Base-by-base conservation (phyloP, 2,329 filamentous ascomycete species). In the Arthrobotrys megalospora region DNA sequence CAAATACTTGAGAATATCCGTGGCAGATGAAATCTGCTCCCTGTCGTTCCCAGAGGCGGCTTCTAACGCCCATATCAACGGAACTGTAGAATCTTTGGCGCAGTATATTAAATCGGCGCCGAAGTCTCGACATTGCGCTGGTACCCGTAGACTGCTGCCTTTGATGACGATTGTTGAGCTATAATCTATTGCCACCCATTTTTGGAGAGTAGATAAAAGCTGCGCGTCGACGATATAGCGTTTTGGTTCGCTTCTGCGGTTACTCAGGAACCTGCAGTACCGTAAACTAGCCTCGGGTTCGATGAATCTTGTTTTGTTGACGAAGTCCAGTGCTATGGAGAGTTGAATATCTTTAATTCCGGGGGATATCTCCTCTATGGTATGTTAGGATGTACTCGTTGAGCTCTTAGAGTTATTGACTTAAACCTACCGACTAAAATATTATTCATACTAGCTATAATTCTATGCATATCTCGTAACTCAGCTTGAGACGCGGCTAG, bases 401-500 rank as follows among this genome's bases (percentile, higher is more conserved):
- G 47, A 14, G 1, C 1, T 50, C 3, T 5, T 8, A 14, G n/a
- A 10, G 1, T 50, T 50, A n/a, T 7, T 4, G n/a, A 50, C n/a
- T 36, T 19, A 19, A 43, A 47, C 58, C 10, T n/a, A 63, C 58
- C 21, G 21, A 47, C 8, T 12, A 63, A 19, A 16, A 63, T 12
- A 7, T 6, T 21, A n/a, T 63, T 32, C 38, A 63, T 63, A 11
- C 58, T 45, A 16, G 38, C 43, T 21, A 63, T 47, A 38, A 63
- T 43, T 3, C 12, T 45, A 32, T 63, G 58, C 58, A 63, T 63
- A 63, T 63, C 58, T 19, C 58, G 47, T 12, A 63, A n/a, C 43
- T 63, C 58, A 1, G 58, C 58, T 28, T 63, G 58, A 3, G 58
- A 43, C 16, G 58, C 58, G 3, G 58, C 58, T 16, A 16, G 2